phyloP scores from a whole-genome alignment of 495 filamentous ascomycete species.

The Daldinia grandis region DNA sequence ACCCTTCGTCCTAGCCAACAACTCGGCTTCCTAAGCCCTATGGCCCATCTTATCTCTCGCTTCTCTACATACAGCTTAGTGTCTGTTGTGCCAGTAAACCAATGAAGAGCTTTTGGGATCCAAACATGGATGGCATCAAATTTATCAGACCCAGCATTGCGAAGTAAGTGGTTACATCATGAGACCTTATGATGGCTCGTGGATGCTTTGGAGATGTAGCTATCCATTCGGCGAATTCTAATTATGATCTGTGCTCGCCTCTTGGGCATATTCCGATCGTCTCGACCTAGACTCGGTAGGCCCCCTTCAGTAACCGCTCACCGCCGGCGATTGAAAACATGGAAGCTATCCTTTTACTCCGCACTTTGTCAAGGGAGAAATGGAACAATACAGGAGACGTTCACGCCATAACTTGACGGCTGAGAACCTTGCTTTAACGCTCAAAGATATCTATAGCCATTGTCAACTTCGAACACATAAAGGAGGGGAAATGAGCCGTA shows the following conservation, averaged over 20 bases:
- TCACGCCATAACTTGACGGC: background rate
- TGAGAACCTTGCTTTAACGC: background rate
- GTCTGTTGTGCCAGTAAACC: constrained; percentile 2
- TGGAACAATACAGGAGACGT: background rate
- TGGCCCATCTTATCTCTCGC: constrained; percentile 1
- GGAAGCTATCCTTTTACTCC: background rate
- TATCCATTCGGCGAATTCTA: background rate
- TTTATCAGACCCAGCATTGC: constrained; percentile 7
- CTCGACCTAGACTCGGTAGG: constrained; percentile 1
- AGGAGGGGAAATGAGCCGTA: constrained; percentile 3
- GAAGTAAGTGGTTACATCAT: constrained; percentile 18
- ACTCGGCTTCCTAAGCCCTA: constrained; percentile 1
- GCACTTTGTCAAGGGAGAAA: background rate
- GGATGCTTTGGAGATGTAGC: constrained; percentile 4
- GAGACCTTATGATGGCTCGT: constrained; percentile 21
- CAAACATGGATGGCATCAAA: constrained; percentile 14
- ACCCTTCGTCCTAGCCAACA: background rate
- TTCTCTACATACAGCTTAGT: background rate
- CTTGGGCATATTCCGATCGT: constrained; percentile 3
- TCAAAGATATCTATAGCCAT: background rate
- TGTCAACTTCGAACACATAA: constrained; percentile 9
- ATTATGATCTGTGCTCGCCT: background rate
- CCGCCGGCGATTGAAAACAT: background rate
- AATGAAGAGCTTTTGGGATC: constrained; percentile 2
- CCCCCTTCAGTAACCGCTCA: background rate